Base-by-base conservation (phyloP, 108 stramenopile genomes). In the Nitzschia inconspicua region DNA sequence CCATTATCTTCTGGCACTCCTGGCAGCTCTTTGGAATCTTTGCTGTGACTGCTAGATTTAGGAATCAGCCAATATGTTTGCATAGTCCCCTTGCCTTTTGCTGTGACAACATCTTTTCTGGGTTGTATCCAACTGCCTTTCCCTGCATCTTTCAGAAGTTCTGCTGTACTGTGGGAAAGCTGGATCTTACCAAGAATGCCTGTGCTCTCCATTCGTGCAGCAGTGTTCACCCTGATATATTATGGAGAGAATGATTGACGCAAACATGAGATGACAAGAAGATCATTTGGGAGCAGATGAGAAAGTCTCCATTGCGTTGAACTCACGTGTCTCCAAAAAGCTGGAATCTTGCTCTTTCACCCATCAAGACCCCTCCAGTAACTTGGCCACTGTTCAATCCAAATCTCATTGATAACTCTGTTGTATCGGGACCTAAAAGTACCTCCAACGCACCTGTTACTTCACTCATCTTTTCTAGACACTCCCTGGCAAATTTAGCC, bases 291-390 rank as follows among this genome's bases (percentile, higher is more conserved):
- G n/a, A n/a, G n/a, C n/a, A n/a, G n/a, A n/a, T n/a, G n/a, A n/a
- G n/a, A n/a, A n/a, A n/a, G n/a, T n/a, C n/a, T n/a, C n/a, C n/a
- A n/a, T n/a, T n/a, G n/a, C n/a, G n/a, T n/a, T n/a, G n/a, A n/a
- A n/a, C n/a, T n/a, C n/a, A n/a, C n/a, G 80, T 82, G 44, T 82
- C 80, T 10, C 81, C 81, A 47, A 82, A 82, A 7, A 82, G 46
- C 26, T 78, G 73, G 28, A 76, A 82, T 10, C 81, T 66, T 19
- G 75, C 64, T 42, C 71, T 78, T 19, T 75, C 71, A 28, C 81
- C 81, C 2, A 77, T 74, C 22, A 82, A 40, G 22, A 82, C 75
- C 0, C 81, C 81, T 6, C 75, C 81, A 20, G 81, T 82, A 13
- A 69, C 78, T 9, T 60, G 70, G n/a, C 81, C 81, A 22, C 73